These are phyloP conservation scores for Macaranga tanarius DNA, from an alignment of 441 rosid genomes.

Conservation along the genomic window DNA sequence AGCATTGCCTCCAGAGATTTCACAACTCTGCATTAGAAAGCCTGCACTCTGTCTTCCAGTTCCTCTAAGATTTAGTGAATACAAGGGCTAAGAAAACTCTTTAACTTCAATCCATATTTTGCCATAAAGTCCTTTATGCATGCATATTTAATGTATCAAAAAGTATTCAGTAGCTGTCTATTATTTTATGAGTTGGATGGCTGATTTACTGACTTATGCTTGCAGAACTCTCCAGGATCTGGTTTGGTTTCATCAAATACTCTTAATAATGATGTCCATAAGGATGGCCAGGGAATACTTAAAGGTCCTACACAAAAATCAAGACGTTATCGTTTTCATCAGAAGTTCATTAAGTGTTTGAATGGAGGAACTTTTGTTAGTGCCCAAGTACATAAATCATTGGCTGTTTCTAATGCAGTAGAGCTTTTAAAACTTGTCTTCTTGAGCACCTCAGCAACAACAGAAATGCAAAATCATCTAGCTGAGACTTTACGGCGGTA, in stretches of 20 bases:
- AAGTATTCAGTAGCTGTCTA: conserved; percentile 12
- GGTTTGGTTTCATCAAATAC: conserved; percentile 42
- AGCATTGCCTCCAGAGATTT: conserved; percentile 9
- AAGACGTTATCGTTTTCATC: conserved; percentile 51
- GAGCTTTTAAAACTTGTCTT: conserved; percentile 94
- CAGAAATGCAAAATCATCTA: conserved; percentile 63
- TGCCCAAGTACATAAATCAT: conserved; percentile 58
- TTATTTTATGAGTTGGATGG: conserved; percentile 19
- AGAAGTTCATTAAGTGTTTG: conserved; percentile 54
- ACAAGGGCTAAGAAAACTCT: neutral
- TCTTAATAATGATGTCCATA: conserved; percentile 36
- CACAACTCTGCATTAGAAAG: neutral
- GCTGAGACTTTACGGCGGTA: conserved; percentile 80
- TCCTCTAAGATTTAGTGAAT: neutral
- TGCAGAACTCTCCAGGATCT: conserved; percentile 48
- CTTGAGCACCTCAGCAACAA: conserved; percentile 73
- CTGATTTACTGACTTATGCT: conserved; percentile 19
- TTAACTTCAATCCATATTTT: neutral
- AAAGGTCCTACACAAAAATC: conserved; percentile 46
- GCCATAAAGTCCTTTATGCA: neutral
- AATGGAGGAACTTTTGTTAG: conserved; percentile 49
- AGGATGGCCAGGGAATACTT: conserved; percentile 36
- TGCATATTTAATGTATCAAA: neutral
- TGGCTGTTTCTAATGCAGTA: conserved; percentile 93
- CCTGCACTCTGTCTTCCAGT: neutral